Evolutionary conservation across 169 alveolate genomes (phyloP), one percentile per base, ranked within the genome.

Genomic region (Plasmodium relictum): DNA sequence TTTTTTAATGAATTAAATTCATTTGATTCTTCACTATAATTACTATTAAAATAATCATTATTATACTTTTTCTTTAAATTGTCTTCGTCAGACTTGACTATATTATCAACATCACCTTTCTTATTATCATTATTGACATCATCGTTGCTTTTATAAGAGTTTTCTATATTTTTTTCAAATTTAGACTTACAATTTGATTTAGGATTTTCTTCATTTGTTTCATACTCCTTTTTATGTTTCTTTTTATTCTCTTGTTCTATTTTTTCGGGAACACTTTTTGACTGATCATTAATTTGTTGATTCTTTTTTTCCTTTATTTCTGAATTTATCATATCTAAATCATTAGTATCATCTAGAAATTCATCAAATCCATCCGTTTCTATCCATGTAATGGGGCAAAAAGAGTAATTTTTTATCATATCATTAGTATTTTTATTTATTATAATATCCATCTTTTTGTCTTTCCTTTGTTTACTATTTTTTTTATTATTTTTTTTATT

Each of bases 351-450:
- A 22, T 80, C 90, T 18, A 80, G 50, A 31, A 80, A 80, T 20
- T 80, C 90, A 68, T 80, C 90, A 52, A 80, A 80, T 10, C 90
- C 90, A 10, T 80, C 83, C 0, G 90, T 80, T 39, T 80, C 90
- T 5, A 80, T 18, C 90, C 90, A 80, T 2, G 83, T 80, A 8
- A 80, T 50, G 0, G 90, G 90, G 16, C 63, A 66, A 54, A 66
- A 80, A 6, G 24, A 5, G 59, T 80, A 80, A 31, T 58, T 80
- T 48, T 65, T 48, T 31, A 80, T 80, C 22, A 54, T 39, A 42
- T 10, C 72, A 22, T n/a, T 16, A 1, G 41, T 24, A 14, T 44
- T 26, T n/a, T 37, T 6, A 14, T 26, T 41, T 50, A n/a, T 20
- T 12, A 16, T 8, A 8, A 16, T 24, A 14, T 80, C 66, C 3